These are phyloP conservation scores for Pseudohyphozyma bogoriensis DNA, from an alignment of 768 basidiomycete species.

Conservation along the genomic window DNA sequence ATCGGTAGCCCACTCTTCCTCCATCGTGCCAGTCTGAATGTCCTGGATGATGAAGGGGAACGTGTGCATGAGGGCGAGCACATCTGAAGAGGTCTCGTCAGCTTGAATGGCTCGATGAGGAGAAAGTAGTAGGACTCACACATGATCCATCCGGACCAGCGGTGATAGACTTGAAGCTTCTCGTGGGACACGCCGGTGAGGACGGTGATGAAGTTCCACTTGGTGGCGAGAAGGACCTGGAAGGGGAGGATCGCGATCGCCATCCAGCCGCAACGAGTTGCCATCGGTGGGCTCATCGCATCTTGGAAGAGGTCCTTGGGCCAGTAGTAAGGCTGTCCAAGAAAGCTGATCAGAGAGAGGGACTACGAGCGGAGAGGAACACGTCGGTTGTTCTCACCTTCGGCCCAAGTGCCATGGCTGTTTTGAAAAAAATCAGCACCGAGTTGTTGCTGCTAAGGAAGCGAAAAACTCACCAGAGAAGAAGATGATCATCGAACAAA, in stretches of 20 bases:
- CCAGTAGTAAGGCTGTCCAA: neutral
- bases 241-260: neutral
- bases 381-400: neutral
- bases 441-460: too few species aligned
- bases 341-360: neutral
- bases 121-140: conserved; percentile 12
- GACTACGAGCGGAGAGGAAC: neutral
- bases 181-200: conserved; percentile 32
- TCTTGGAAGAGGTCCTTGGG: neutral
- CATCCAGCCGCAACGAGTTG: neutral
- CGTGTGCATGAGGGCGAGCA: neutral
- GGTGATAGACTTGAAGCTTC: conserved; percentile 28
- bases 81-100: neutral
- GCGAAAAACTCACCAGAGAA: neutral
- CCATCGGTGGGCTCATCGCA: neutral
- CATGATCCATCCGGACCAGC: conserved; percentile 7
- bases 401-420: neutral
- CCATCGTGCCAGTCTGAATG: neutral
- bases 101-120: neutral
- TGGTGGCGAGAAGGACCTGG: conserved; percentile 16
- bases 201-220: conserved; percentile 27
- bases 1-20: neutral
- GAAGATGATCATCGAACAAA: neutral
- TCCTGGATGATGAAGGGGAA: conserved; percentile 9
- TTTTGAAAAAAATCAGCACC: too few species aligned